Base-by-base conservation (phyloP, 1,284 basidiomycete species). In the Rugosomyces carneus region DNA sequence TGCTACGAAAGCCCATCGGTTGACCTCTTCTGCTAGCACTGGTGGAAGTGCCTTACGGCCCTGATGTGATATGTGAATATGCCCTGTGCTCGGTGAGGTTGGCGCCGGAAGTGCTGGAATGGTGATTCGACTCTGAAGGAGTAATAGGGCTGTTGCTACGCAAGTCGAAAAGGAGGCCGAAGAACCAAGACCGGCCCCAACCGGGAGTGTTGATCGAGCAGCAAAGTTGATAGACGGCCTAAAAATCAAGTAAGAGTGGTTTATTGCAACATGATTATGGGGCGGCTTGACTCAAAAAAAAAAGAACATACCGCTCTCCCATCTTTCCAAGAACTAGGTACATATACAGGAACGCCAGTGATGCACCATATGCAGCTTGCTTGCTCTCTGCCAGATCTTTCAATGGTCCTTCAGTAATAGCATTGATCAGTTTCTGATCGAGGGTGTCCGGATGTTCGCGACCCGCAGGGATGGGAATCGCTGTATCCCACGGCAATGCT, bases 121-220 rank as follows among this genome's bases (percentile, higher is more conserved):
- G 32, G 60, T 64, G 53, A 89, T 77, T 49, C 80, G 81, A 41
- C 71, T 69, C 59, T 79, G 75, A 5, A 83, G 68, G n/a, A 94
- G 73, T 38, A 97, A 78, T 37, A 97, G 72, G 3, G 91, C 72
- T 0, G 89, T 84, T 3, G 93, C 84, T 34, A 90, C 72, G 62
- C 93, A 96, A 11, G 85, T 80, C 3, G 92, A 95, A 69, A 89
- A 96, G 5, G 96, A 93, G 1, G 96, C 96, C 18, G 93, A 97
- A 11, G 95, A 98, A 23, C 96, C 96, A 38, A 99, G 83, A 34
- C 96, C 96, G 6, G 96, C 96, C n/a, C 93, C 89, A 52, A 99
- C 88, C n/a, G 96, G 96, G 8, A 99, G 78, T n/a, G 92, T 89
- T 32, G 93, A 88, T 40, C 95, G 91, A 34, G 87, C 78, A 24